A percentile compares a stretch with the other conserved stretches of the same genome.
phyloP scores from a whole-genome alignment of 177 flowering plant species.

The Vitis hybrid region DNA sequence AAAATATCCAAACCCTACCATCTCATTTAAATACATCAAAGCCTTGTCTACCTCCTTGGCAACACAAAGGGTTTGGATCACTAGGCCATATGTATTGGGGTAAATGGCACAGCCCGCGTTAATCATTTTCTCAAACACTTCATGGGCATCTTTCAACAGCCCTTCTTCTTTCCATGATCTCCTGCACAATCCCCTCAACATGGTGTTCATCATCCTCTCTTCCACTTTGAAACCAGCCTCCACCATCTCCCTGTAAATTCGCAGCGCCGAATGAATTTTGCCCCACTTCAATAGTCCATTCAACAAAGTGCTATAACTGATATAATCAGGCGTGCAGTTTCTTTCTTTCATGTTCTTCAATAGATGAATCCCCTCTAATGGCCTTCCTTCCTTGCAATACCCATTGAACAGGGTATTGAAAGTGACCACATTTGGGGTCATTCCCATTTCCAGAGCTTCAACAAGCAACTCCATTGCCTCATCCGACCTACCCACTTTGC shows the following conservation, averaged over 20 bases:
- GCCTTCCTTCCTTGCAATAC: slow-evolving; percentile 75
- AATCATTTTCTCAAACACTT: slow-evolving; percentile 55
- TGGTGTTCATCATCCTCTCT: slow-evolving; percentile 54
- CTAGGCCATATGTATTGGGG: slow-evolving; percentile 35
- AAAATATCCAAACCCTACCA: slow-evolving; percentile 42
- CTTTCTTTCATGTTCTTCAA: slow-evolving; percentile 61
- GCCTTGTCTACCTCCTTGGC: slow-evolving; percentile 46
- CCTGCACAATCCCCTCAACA: slow-evolving; percentile 63
- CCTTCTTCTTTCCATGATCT: slow-evolving; percentile 46
- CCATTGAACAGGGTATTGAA: slow-evolving; percentile 78
- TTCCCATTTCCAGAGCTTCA: slow-evolving; percentile 59
- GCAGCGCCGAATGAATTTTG: slow-evolving; percentile 34
- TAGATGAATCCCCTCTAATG: slow-evolving; percentile 53
- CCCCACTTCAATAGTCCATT: slow-evolving; percentile 81
- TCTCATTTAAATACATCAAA: slow-evolving; percentile 36
- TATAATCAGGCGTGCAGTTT: slow-evolving; percentile 59
- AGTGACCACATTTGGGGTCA: slow-evolving; percentile 63
- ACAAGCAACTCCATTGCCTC: slow-evolving; percentile 74
- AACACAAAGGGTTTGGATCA: slow-evolving; percentile 51
- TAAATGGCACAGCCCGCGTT: slow-evolving; percentile 25
- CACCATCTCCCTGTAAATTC: slow-evolving; percentile 61
- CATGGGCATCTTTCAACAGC: slow-evolving; percentile 40
- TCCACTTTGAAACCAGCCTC: slow-evolving; percentile 43
- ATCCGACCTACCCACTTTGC: slow-evolving; percentile 80
- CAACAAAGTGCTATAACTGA: slow-evolving; percentile 70